Percentiles rank a stretch among this genome's conserved stretches.
These are phyloP conservation scores for Spergularia azorica DNA, from an alignment of 179 eudicot genomes.

Conservation along the genomic window DNA sequence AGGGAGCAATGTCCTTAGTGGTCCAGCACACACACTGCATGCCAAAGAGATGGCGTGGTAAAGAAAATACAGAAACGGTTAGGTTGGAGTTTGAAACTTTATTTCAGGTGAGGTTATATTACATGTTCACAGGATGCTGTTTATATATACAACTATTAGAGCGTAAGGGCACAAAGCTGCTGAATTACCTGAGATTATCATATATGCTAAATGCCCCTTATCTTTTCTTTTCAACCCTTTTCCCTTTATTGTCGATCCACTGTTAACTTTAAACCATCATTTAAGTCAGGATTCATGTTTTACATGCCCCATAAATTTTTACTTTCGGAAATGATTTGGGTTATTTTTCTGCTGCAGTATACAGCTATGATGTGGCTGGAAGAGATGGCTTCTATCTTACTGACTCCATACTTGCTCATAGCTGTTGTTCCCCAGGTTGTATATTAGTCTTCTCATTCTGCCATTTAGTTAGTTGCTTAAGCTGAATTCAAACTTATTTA, in stretches of 20 bases:
- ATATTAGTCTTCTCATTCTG: conserved; percentile 1
- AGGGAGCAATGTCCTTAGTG: conserved; percentile 77
- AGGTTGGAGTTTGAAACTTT: conserved; percentile 82
- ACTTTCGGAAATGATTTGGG: neutral
- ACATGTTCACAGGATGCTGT: neutral
- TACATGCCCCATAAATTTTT: neutral
- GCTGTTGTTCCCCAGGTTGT: conserved; percentile 78
- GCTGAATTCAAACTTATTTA: conserved; percentile 10
- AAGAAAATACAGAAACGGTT: conserved; percentile 70
- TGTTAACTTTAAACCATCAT: neutral
- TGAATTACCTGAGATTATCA: neutral
- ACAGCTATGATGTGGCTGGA: conserved; percentile 93
- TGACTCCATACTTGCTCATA: conserved; percentile 86
- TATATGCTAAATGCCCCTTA: neutral
- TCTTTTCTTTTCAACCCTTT: neutral
- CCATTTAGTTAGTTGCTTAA: conserved; percentile 11
- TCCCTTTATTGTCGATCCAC: neutral
- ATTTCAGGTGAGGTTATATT: conserved; percentile 61
- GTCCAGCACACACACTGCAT: conserved; percentile 87
- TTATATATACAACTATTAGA: neutral
- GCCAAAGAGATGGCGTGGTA: conserved; percentile 98
- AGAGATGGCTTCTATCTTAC: conserved; percentile 95
- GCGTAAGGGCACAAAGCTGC: neutral
- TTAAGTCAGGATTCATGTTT: neutral
- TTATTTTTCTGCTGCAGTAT: conserved; percentile 56